Evolutionary conservation across 257 asterid genomes (phyloP), one percentile per base, ranked within the genome.

Genomic region (Ophiorrhiza pumila): DNA sequence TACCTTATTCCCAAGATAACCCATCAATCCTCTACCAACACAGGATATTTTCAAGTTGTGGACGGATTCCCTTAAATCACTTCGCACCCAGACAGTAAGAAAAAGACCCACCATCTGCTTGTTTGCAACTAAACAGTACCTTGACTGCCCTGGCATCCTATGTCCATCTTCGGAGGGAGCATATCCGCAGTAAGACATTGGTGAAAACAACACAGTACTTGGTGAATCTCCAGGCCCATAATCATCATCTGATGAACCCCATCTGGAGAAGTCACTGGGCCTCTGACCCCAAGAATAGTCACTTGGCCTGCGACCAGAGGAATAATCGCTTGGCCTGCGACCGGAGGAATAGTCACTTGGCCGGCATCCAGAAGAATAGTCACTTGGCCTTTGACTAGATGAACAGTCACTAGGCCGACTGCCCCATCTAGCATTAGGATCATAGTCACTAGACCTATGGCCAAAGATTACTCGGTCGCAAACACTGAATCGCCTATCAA

Each of bases 1-100:
- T 88, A 95, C 99, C 99, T 95, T 95, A 77, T 95, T 95, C 27
- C 99, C 98, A 13, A 95, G 97, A 79, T 95, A 95, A 15, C 99
- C 99, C 99, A 92, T 92, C 80, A 95, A 75, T 77, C 99, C 99
- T 82, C 98, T 81, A 31, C 99, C 99, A 55, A 95, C 90, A 69
- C 97, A 90, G 20, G 99, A 92, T 70, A 95, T 89, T 87, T 95
- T 95, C 75, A 95, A 80, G 83, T 95, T 92, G 72, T 80, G 83
- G 15, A 89, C 96, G 39, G 87, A 94, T 80, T 95, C 99, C 22
- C 89, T 87, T 74, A 95, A 76, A 78, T 95, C 99, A 60, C 90
- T 86, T 32, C 97, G 91, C 37, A 95, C 98, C 99, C 99, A 95
- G 61, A 95, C 88, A 0, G 96, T 95, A 71, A 95, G 96, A 80